These are phyloP conservation scores for Austroboletus niveus DNA, from an alignment of 1,284 basidiomycete species.

Conservation along the genomic window DNA sequence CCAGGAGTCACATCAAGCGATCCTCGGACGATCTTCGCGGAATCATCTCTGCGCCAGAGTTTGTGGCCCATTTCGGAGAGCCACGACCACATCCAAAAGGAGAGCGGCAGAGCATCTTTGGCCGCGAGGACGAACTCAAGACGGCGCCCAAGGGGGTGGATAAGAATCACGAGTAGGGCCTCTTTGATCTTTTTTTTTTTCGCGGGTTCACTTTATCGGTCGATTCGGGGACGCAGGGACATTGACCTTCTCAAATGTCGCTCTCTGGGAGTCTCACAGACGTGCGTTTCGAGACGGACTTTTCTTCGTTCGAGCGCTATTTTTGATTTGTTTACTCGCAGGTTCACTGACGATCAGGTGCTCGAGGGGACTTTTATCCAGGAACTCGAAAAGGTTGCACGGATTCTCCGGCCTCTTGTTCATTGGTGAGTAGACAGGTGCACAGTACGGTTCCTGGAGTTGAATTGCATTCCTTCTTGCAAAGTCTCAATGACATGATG, in stretches of 20 bases:
- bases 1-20: constrained; percentile 62
- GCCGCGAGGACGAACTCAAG: constrained; percentile 79
- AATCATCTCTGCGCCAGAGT: constrained; percentile 62
- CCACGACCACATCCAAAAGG: constrained; percentile 63
- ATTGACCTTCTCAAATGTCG: constrained; percentile 86
- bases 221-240: constrained; percentile 47
- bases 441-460: neutral
- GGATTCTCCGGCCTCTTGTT: constrained; percentile 72
- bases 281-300: constrained; percentile 41
- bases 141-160: constrained; percentile 85
- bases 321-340: constrained; percentile 29
- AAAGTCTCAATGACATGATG: constrained; percentile 69
- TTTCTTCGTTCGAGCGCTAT: neutral
- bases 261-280: constrained; percentile 68
- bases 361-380: constrained; percentile 57
- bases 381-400: constrained; percentile 53
- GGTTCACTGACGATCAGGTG: constrained; percentile 78
- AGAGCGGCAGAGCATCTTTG: constrained; percentile 72
- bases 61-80: constrained; percentile 72
- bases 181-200: neutral
- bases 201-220: neutral
- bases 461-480: neutral
- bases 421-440: constrained; percentile 61
- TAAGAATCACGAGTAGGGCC: constrained; percentile 66
- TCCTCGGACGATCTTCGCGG: constrained; percentile 64